Percentiles rank a stretch among this genome's conserved stretches.
Evolutionary conservation across 2,329 filamentous ascomycete genomes (phyloP).

Genomic region (Aschersonia sp.): DNA sequence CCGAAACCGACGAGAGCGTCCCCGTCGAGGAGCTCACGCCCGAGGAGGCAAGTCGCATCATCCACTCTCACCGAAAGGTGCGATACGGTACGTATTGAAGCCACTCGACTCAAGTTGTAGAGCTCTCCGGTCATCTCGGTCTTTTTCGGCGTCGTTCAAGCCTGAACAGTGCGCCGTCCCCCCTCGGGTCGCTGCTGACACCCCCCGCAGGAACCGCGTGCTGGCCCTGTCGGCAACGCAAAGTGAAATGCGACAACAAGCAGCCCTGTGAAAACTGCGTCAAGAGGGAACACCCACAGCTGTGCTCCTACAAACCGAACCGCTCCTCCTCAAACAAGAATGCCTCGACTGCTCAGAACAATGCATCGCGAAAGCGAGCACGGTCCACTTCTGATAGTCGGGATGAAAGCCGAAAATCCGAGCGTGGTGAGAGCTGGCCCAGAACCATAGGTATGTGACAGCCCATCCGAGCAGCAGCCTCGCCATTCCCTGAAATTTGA

Average conservation of each 20-base stretch:
- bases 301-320: slow-evolving; percentile 55
- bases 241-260: slow-evolving; percentile 57
- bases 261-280: slow-evolving; percentile 55
- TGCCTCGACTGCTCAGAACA: slow-evolving; percentile 11
- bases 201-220: slow-evolving; percentile 40
- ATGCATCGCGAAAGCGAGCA: slow-evolving; percentile 16
- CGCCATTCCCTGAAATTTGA: background rate
- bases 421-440: slow-evolving; percentile 27
- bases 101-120: background rate
- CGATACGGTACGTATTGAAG: slow-evolving; percentile 41
- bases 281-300: slow-evolving; percentile 47
- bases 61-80: slow-evolving; percentile 55
- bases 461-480: background rate
- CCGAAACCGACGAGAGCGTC: slow-evolving; percentile 27
- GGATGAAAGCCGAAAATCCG: slow-evolving; percentile 18
- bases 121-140: background rate
- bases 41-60: slow-evolving; percentile 53
- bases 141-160: background rate
- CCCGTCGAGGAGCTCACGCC: slow-evolving; percentile 43
- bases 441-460: slow-evolving; percentile 21
- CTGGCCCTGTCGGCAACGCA: slow-evolving; percentile 53
- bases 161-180: background rate
- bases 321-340: slow-evolving; percentile 23
- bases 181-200: background rate
- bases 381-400: slow-evolving; percentile 16